Evolutionary conservation across 345 rosid species (phyloP), one percentile per base, ranked within the genome.

Genomic region (Acer campestre): DNA sequence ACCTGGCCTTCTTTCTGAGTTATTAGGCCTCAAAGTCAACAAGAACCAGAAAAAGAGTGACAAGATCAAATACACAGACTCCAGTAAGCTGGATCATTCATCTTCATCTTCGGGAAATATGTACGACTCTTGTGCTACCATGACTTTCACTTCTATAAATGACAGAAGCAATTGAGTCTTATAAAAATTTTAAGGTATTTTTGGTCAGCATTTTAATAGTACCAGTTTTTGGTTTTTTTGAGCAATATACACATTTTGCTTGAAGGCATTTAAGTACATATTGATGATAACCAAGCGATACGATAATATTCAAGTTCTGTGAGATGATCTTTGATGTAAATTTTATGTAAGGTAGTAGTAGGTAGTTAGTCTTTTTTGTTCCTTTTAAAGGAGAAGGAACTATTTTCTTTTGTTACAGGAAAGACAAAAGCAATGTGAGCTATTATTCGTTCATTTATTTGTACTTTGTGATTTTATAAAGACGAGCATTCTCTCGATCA

Each of bases 131-230:
- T 14, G 73, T 80, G 93, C 87, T 48, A 77, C 93, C 49, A 89
- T 91, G 95, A 91, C 90, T 69, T 91, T 88, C 81, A 89, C 65
- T 61, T 88, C 95, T 2, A 91, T 91, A 61, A 79, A 80, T 8
- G 93, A 91, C 74, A 82, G 95, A 61, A 85, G 73, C 78, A 44
- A 42, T 29, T 83, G 77, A 56, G 71, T 61, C 58, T 46, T 20
- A 18, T 76, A 35, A 46, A 10, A 4, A 29, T 40, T 74, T 23
- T 8, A 3, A 16, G 20, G 16, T 75, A 27, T 67, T 23, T 13
- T 9, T 0, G 22, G 70, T 35, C 53, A 7, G 48, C 10, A 11
- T 66, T 56, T 42, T 17, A 40, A 31, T 18, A 4, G 6, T 61
- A 29, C 6, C 7, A 68, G 20, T 17, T 23, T 48, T 44, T 35